Evolutionary conservation across 768 basidiomycete species (phyloP).

Genomic region (Boletus subparvulus): DNA sequence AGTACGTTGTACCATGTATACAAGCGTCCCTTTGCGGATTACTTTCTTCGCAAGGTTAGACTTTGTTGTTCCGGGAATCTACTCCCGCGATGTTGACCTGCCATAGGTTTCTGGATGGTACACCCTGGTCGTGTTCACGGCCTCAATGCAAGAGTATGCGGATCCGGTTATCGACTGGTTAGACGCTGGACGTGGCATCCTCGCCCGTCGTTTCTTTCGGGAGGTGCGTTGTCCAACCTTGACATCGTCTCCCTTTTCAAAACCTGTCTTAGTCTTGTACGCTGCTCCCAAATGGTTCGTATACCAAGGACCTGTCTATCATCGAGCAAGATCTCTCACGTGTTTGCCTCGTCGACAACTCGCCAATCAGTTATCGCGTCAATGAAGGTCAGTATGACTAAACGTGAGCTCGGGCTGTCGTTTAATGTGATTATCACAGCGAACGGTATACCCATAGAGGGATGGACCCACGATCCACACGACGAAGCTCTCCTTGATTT

Average conservation of each 20-base stretch:
- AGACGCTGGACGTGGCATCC: conserved; percentile 89
- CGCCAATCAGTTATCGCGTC: conserved; percentile 86
- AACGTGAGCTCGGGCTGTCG: not conserved
- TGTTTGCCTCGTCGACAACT: conserved; percentile 95
- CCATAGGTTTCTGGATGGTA: conserved; percentile 97
- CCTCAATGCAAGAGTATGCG: conserved; percentile 99
- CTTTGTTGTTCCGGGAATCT: conserved; percentile 2
- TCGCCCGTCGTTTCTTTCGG: conserved; percentile 86
- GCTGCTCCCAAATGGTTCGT: conserved; percentile 87
- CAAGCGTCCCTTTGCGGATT: conserved; percentile 97
- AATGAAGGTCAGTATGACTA: conserved; percentile 72
- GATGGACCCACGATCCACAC: conserved; percentile 96
- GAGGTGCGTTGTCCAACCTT: conserved; percentile 56
- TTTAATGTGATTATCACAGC: conserved; percentile 46
- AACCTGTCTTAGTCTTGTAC: conserved; percentile 73
- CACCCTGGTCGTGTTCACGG: conserved; percentile 97
- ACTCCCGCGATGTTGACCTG: conserved; percentile 6
- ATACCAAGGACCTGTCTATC: conserved; percentile 88
- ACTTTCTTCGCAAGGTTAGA: conserved; percentile 81
- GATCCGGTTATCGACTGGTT: conserved; percentile 99
- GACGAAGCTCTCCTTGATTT: conserved; percentile 97
- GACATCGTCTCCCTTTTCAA: not conserved
- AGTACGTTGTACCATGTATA: conserved; percentile 97
- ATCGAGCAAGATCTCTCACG: conserved; percentile 89
- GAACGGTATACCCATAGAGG: conserved; percentile 98